Conservation (phyloP, 192 early-diverging fungal genomes). For the Coemansia sp. region DNA sequence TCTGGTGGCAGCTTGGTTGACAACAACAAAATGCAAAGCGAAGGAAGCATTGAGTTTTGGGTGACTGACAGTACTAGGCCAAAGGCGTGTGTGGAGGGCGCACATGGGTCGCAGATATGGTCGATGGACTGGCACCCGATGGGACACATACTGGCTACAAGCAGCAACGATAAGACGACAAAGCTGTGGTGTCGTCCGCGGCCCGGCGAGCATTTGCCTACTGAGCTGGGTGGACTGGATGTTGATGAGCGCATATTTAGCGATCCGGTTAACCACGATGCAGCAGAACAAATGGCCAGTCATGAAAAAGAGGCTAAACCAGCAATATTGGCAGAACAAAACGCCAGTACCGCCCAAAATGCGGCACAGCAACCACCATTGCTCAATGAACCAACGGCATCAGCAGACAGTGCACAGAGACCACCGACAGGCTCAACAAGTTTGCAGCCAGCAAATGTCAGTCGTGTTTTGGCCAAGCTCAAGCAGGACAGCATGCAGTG, state of each 20-base stretch:
- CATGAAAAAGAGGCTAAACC: neutral
- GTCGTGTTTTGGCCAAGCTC: conserved; percentile 44
- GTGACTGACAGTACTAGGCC: conserved; percentile 64
- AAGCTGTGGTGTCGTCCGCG: conserved; percentile 93
- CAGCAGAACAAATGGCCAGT: conserved; percentile 23
- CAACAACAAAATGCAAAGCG: conserved; percentile 69
- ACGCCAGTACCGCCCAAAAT: neutral
- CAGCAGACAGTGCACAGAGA: neutral
- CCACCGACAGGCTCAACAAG: conserved; percentile 19
- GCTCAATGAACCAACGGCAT: neutral
- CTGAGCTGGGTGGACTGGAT: conserved; percentile 33
- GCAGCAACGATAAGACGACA: conserved; percentile 95
- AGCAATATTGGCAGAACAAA: neutral
- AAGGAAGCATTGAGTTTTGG: conserved; percentile 65
- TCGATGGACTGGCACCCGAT: conserved; percentile 96
- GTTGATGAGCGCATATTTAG: conserved; percentile 39
- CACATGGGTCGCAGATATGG: conserved; percentile 90
- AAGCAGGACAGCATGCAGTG: conserved; percentile 25
- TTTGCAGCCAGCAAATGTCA: conserved; percentile 31
- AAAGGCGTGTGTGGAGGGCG: conserved; percentile 64
- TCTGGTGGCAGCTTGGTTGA: conserved; percentile 74
- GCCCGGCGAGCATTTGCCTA: conserved; percentile 65
- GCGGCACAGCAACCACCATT: neutral
- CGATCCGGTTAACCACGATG: conserved; percentile 17
- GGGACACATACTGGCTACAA: conserved; percentile 91